Evolutionary conservation across 768 basidiomycete species (phyloP), one percentile per base, ranked within the genome.

Genomic region (Myochromella boudieri): DNA sequence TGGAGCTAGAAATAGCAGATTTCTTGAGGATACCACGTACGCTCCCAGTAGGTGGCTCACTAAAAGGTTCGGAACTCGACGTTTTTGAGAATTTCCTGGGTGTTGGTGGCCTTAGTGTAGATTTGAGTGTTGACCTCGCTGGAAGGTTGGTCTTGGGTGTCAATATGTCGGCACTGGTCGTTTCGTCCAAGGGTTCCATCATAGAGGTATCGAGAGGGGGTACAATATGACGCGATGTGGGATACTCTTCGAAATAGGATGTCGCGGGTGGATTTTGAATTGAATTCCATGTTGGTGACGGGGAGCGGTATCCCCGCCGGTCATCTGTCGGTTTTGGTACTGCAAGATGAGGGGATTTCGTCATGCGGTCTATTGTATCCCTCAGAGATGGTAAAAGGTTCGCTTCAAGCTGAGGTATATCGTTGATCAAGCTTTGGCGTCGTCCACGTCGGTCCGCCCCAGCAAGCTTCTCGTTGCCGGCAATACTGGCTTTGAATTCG

Each of bases 281-380:
- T 24, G 54, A 50, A 8, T 41, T 25, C 34, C 33, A 32, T 17
- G 57, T 52, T 21, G 53, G 51, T 31, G 59, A 55, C 14, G 49
- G 24, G 9, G 57, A 51, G n/a, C 49, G 38, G 12, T 50, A 49
- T 36, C 52, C 42, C 21, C 50, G 44, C 7, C 26, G 38, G 3
- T 24, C 20, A 9, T 39, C 45, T 20, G 47, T 49, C 2, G 28
- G 41, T 20, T 40, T 48, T 25, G 48, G 47, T 36, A 48, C 40
- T 5, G 36, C 48, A 21, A 56, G 46, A 33, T 46, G 48, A 26
- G 43, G 77, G 11, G 74, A 67, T 42, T 75, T 69, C 2, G 87
- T 89, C 87, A 89, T 90, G 37, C 80, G 77, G 54, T 84, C 77
- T 28, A 90, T 75, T 0, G 87, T 90, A 46, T 88, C 86, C 32